Evolutionary conservation across 768 basidiomycete species (phyloP), one percentile per base, ranked within the genome.

Genomic region (Cantharellus cinnabarinus): DNA sequence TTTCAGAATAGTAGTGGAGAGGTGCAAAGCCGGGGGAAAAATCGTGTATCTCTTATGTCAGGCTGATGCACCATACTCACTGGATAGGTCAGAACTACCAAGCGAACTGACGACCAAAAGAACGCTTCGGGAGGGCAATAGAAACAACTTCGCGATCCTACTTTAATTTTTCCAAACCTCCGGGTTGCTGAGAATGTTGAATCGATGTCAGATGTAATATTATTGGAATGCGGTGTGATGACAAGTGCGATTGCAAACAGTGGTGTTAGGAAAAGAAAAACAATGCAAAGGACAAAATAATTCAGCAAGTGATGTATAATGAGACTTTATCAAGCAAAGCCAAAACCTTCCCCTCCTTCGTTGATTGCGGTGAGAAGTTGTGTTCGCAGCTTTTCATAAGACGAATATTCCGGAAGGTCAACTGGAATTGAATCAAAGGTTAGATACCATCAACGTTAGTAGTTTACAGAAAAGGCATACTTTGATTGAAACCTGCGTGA

Each of bases 271-370:
- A n/a, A n/a, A n/a, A n/a, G 44, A 48, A 48, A 48, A 10, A 10
- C 10, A 29, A 48, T 48, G 44, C 44, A 48, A 29, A 29, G 29
- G 44, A 29, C 44, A 29, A 48, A 48, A 48, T 48, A 48, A 48
- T 10, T 29, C 10, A 48, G 29, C 10, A 54, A 54, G 52, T 14
- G 1, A 54, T 37, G 38, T 14, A 37, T 14, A 7, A 10, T 10
- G 35, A 10, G 38, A 10, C 35, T 29, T 7, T 10, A 14, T 63
- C 67, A 80, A 63, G 77, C 78, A 69, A 93, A 93, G 57, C 89
- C 94, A 69, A 98, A 98, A 50, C 89, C 89, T 73, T 93, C 89
- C 29, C 88, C 89, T 56, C 91, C 93, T 70, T 98, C 95, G 65
- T 86, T 90, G 67, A 98, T 94, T 41, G 94, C 89, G 63, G 94